phyloP scores from a whole-genome alignment of 2,329 filamentous ascomycete species.

The Chrysoporthe puriensis region DNA sequence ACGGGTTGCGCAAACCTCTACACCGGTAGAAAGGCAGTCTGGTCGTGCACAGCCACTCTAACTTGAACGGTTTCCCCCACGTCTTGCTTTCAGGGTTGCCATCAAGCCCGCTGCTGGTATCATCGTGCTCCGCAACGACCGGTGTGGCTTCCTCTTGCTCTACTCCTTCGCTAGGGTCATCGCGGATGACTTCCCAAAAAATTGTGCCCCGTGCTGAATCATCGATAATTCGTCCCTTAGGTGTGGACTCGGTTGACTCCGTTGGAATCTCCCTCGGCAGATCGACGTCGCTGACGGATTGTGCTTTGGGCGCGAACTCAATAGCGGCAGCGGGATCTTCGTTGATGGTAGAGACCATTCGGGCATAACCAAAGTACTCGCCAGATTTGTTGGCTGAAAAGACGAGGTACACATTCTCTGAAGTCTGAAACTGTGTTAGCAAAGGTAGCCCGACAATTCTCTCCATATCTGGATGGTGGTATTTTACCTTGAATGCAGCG shows the following conservation, averaged over 20 bases:
- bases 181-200: slow-evolving; percentile 85
- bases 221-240: slow-evolving; percentile 85
- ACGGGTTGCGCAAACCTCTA: slow-evolving; percentile 83
- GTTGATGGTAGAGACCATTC: slow-evolving; percentile 84
- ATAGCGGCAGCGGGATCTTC: slow-evolving; percentile 73
- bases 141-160: slow-evolving; percentile 51
- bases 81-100: slow-evolving; percentile 59
- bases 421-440: slow-evolving; percentile 53
- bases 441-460: slow-evolving; percentile 33
- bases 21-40: slow-evolving; percentile 88
- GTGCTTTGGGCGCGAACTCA: slow-evolving; percentile 68
- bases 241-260: slow-evolving; percentile 75
- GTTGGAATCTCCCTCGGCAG: slow-evolving; percentile 80
- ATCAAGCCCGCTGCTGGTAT: slow-evolving; percentile 42
- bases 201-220: slow-evolving; percentile 93
- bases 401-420: slow-evolving; percentile 85
- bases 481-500: slow-evolving; percentile 73
- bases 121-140: slow-evolving; percentile 47
- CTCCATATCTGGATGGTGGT: neutral
- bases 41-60: slow-evolving; percentile 87
- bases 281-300: slow-evolving; percentile 63
- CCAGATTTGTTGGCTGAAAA: slow-evolving; percentile 98
- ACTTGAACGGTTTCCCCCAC: slow-evolving; percentile 89
- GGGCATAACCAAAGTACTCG: slow-evolving; percentile 93
- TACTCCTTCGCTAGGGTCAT: slow-evolving; percentile 38